A percentile compares a stretch with the other conserved stretches of the same genome.
Evolutionary conservation across 1,284 basidiomycete species (phyloP).

Genomic region (Ceratobasidium sp.): DNA sequence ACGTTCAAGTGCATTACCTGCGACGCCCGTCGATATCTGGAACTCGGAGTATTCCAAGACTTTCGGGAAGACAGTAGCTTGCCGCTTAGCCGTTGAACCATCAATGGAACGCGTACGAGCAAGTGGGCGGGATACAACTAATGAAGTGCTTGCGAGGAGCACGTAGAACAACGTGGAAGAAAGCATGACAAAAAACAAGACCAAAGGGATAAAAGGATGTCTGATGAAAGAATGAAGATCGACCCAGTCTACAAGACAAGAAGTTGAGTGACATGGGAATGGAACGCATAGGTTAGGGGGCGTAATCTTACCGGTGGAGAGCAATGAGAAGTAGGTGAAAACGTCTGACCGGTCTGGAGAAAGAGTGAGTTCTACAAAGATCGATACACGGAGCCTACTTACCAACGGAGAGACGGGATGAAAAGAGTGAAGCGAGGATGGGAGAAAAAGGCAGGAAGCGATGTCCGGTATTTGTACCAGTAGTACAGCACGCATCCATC

Average conservation of each 20-base stretch:
- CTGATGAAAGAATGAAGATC: conserved; percentile 36
- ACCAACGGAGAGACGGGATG: conserved; percentile 23
- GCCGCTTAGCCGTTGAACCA: background rate
- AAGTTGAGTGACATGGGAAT: background rate
- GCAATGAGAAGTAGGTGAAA: conserved; percentile 7
- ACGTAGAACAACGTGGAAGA: conserved; percentile 19
- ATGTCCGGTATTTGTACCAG: conserved; percentile 8
- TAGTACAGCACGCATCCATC: background rate
- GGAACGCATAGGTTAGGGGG: no score
- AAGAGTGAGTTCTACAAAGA: background rate
- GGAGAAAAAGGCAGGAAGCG: background rate
- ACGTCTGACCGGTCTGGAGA: conserved; percentile 30
- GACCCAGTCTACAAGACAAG: conserved; percentile 23
- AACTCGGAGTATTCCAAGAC: conserved; percentile 33
- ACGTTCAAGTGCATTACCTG: conserved; percentile 33
- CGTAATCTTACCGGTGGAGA: conserved; percentile 25
- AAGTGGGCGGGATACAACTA: conserved; percentile 20
- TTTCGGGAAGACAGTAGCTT: background rate
- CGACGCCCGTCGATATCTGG: conserved; percentile 38
- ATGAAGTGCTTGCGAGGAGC: conserved; percentile 23
- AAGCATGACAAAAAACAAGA: conserved; percentile 4
- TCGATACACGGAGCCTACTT: background rate
- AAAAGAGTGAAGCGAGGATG: conserved; percentile 8
- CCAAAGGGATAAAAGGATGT: conserved; percentile 2
- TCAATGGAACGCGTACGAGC: background rate